A percentile compares a stretch with the other conserved stretches of the same genome.
Evolutionary conservation across 1,284 basidiomycete genomes (phyloP).

Genomic region (Chondrostereum purpureum): DNA sequence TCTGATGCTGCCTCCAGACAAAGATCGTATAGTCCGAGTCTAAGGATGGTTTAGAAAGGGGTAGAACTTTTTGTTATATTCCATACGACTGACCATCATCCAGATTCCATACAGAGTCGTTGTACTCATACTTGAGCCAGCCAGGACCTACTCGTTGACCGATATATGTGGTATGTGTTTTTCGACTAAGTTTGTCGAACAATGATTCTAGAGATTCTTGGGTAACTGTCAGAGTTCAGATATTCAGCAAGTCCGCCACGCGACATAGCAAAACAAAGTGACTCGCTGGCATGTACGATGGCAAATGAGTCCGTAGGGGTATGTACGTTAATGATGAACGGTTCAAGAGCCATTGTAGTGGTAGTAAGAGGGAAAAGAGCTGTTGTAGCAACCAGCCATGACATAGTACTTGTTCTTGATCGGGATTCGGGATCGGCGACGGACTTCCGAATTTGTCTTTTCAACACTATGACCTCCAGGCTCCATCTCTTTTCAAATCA

Average conservation of each 20-base stretch:
- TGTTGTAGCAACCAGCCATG: background rate
- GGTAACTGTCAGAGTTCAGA: conserved; percentile 38
- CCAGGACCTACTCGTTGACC: conserved; percentile 58
- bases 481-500: too few species aligned
- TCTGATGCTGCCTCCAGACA: conserved; percentile 51
- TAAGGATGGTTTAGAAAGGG: conserved; percentile 21
- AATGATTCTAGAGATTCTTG: conserved; percentile 58
- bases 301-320: conserved; percentile 69
- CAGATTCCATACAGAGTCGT: conserved; percentile 67
- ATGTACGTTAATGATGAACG: conserved; percentile 59
- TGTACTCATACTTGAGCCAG: conserved; percentile 78
- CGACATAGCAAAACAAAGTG: conserved; percentile 1
- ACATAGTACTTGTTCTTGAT: too few species aligned
- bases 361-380: conserved; percentile 6
- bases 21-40: conserved; percentile 79
- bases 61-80: conserved; percentile 14
- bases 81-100: conserved; percentile 52
- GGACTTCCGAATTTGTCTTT: too few species aligned
- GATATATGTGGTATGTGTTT: conserved; percentile 47
- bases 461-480: too few species aligned
- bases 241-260: background rate
- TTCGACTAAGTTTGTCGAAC: conserved; percentile 63
- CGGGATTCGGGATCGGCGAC: too few species aligned
- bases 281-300: conserved; percentile 64
- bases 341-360: conserved; percentile 12